Evolutionary conservation across 345 rosid genomes (phyloP).

Genomic region (Excoecaria agallocha): DNA sequence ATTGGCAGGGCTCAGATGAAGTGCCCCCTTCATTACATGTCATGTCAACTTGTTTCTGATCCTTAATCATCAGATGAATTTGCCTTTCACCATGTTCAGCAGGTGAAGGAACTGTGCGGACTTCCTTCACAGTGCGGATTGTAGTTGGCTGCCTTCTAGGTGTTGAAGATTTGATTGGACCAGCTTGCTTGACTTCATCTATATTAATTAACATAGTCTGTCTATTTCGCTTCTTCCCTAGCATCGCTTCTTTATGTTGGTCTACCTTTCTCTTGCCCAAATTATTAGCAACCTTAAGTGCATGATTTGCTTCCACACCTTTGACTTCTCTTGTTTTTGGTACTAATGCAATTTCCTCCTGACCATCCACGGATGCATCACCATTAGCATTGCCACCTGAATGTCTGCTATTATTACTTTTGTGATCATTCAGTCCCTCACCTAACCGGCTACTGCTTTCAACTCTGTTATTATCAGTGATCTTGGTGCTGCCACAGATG

Average conservation of each 20-base stretch:
- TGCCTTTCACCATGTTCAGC: conserved; percentile 62
- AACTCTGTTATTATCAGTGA: conserved; percentile 27
- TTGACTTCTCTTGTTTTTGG: conserved; percentile 73
- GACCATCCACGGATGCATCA: conserved; percentile 38
- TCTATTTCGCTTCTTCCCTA: conserved; percentile 92
- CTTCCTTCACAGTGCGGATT: conserved; percentile 77
- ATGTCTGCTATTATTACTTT: conserved; percentile 34
- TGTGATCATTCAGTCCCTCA: conserved; percentile 40
- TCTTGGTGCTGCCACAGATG: conserved; percentile 25
- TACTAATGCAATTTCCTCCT: conserved; percentile 39
- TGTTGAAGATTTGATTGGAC: conserved; percentile 62
- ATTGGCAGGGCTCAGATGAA: conserved; percentile 46
- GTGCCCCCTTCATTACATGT: conserved; percentile 51
- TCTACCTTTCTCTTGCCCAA: conserved; percentile 81
- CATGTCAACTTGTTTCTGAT: conserved; percentile 58
- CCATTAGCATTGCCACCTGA: conserved; percentile 48
- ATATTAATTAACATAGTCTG: conserved; percentile 86
- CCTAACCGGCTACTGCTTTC: conserved; percentile 35
- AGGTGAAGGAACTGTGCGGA: conserved; percentile 43
- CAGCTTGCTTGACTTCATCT: conserved; percentile 95
- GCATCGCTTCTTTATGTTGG: conserved; percentile 91
- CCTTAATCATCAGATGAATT: conserved; percentile 41
- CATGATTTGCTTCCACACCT: conserved; percentile 81
- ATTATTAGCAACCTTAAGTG: conserved; percentile 63
- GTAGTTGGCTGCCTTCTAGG: conserved; percentile 72